A percentile compares a stretch with the other conserved stretches of the same genome.
phyloP scores from a whole-genome alignment of 2,329 filamentous ascomycete species.

The Aspergillus fijiensis region DNA sequence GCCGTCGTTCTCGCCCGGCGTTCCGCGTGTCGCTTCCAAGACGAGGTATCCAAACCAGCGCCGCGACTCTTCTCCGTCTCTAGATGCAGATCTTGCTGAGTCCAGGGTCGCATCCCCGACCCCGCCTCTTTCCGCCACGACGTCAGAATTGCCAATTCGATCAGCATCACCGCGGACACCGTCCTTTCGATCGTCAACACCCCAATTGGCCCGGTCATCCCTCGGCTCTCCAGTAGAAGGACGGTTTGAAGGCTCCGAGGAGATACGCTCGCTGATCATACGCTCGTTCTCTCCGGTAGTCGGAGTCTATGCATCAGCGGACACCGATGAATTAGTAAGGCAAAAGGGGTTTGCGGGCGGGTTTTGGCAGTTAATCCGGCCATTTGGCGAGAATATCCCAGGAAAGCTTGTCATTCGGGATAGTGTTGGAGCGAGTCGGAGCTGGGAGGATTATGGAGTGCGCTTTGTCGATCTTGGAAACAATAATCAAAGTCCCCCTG shows the following conservation, averaged over 20 bases:
- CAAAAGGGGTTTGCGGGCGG: conserved; percentile 84
- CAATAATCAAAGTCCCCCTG: conserved; percentile 37
- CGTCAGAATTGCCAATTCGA: conserved; percentile 67
- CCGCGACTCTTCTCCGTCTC: conserved; percentile 51
- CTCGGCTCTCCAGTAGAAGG: conserved; percentile 52
- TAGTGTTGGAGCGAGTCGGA: conserved; percentile 77
- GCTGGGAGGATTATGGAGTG: conserved; percentile 86
- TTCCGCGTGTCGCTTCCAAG: conserved; percentile 61
- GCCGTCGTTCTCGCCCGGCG: conserved; percentile 67
- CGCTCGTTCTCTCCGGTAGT: conserved; percentile 87
- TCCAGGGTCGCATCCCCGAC: conserved; percentile 58
- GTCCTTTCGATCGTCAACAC: conserved; percentile 57
- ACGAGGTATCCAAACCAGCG: conserved; percentile 52
- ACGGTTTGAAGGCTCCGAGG: conserved; percentile 53
- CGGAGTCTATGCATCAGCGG: conserved; percentile 79
- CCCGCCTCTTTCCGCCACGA: conserved; percentile 55
- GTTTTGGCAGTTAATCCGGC: conserved; percentile 79
- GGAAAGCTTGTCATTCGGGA: conserved; percentile 90
- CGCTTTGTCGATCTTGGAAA: conserved; percentile 71
- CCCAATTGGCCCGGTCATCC: conserved; percentile 49
- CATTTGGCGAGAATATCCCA: conserved; percentile 83
- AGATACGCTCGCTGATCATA: conserved; percentile 66
- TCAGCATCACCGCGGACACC: conserved; percentile 66
- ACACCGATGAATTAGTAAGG: conserved; percentile 75
- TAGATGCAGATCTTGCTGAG: conserved; percentile 49